A percentile compares a stretch with the other conserved stretches of the same genome.
Evolutionary conservation across 768 basidiomycete genomes (phyloP).

Genomic region (Lactifluus subvellereus): DNA sequence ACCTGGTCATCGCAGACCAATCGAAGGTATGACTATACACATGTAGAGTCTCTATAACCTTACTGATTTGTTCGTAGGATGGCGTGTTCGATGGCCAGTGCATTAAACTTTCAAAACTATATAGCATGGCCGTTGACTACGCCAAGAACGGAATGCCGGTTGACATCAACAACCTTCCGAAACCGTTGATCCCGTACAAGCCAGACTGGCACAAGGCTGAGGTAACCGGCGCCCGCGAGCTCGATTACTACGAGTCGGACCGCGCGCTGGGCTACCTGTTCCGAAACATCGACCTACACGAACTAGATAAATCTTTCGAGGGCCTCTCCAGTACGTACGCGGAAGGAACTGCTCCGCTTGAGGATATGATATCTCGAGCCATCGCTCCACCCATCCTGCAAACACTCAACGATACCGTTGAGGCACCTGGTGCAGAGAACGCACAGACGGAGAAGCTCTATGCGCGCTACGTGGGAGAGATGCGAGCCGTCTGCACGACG

Average conservation of each 20-base stretch:
- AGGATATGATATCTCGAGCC: background rate
- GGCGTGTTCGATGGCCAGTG: slow-evolving; percentile 59
- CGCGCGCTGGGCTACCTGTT: background rate
- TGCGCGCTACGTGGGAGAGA: slow-evolving; percentile 52
- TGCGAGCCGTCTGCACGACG: slow-evolving; percentile 63
- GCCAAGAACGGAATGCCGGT: slow-evolving; percentile 70
- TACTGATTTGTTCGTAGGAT: slow-evolving; percentile 35
- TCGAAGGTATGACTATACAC: slow-evolving; percentile 43
- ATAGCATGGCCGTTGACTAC: slow-evolving; percentile 69
- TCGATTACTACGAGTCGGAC: background rate
- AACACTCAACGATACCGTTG: slow-evolving; percentile 41
- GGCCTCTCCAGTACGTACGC: slow-evolving; percentile 20
- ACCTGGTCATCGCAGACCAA: slow-evolving; percentile 72
- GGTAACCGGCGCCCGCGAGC: background rate
- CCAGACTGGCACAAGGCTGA: background rate
- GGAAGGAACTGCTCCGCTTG: background rate
- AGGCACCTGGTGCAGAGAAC: slow-evolving; percentile 32
- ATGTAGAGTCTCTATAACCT: background rate
- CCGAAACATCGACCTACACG: background rate
- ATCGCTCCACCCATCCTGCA: background rate
- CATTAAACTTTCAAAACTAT: slow-evolving; percentile 41
- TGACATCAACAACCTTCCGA: slow-evolving; percentile 35
- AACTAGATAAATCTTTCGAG: background rate
- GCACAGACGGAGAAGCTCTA: slow-evolving; percentile 33
- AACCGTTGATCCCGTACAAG: background rate